A percentile compares a stretch with the other conserved stretches of the same genome.
Conservation (phyloP, 306 rosid genomes). For the Glycine soja region DNA sequence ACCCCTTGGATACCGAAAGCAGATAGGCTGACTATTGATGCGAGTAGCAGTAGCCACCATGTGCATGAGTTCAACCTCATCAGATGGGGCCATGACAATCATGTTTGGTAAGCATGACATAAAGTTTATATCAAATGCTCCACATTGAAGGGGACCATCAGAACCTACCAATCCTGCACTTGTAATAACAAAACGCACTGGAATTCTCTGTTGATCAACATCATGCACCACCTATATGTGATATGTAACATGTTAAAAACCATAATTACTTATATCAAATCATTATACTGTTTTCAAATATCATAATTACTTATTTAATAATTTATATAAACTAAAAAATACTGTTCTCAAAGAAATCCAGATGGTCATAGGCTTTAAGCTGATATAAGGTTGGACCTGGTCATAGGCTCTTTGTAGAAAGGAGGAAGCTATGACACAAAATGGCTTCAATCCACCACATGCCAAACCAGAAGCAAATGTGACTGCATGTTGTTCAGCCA, state of each 20-base stretch:
- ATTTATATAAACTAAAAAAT: constrained; percentile 28
- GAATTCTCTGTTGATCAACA: constrained; percentile 83
- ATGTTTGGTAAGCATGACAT: constrained; percentile 98
- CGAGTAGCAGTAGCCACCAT: constrained; percentile 89
- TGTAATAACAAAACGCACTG: constrained; percentile 89
- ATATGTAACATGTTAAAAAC: constrained; percentile 36
- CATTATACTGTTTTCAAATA: constrained; percentile 11
- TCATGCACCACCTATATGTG: constrained; percentile 82
- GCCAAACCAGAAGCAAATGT: constrained; percentile 94
- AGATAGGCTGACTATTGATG: constrained; percentile 74
- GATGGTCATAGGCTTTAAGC: constrained; percentile 13
- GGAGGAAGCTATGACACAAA: constrained; percentile 87
- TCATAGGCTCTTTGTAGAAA: constrained; percentile 92
- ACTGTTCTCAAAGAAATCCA: constrained; percentile 17
- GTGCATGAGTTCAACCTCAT: constrained; percentile 80
- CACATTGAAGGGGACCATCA: constrained; percentile 86
- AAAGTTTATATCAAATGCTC: constrained; percentile 87
- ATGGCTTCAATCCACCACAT: constrained; percentile 95
- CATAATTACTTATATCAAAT: constrained; percentile 15
- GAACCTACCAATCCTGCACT: constrained; percentile 95
- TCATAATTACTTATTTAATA: constrained; percentile 1
- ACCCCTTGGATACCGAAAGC: constrained; percentile 95
- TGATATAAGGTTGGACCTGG: constrained; percentile 64
- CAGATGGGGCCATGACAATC: constrained; percentile 95
- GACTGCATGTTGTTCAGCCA: constrained; percentile 99